A percentile compares a stretch with the other conserved stretches of the same genome.
Evolutionary conservation across 192 early-diverging fungal genomes (phyloP).

Genomic region (Backusella westeae): DNA sequence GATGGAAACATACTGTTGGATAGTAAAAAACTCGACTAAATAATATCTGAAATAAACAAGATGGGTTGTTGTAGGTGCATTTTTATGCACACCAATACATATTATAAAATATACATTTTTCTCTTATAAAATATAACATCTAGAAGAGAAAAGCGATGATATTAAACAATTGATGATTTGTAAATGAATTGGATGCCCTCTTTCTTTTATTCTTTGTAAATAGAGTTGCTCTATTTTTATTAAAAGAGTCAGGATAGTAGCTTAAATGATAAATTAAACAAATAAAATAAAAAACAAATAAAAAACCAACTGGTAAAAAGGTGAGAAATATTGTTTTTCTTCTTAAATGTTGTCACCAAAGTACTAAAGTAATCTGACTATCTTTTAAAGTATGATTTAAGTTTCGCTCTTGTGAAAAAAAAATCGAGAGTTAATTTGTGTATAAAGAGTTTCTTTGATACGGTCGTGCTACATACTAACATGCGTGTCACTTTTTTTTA

Average conservation of each 20-base stretch:
- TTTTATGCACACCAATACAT: not conserved
- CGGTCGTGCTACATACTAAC: not conserved
- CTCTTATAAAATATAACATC: not conserved
- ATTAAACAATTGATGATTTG: not conserved
- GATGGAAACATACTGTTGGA: not conserved
- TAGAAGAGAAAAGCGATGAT: not conserved
- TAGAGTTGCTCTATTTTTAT: not conserved
- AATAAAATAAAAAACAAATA: not conserved
- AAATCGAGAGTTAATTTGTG: not conserved
- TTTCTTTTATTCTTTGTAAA: not conserved
- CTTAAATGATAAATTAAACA: constrained; percentile 4
- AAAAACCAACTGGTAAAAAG: not conserved
- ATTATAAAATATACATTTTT: not conserved
- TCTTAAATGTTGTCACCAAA: not conserved
- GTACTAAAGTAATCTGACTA: not conserved
- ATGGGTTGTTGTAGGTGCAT: not conserved
- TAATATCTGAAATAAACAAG: not conserved
- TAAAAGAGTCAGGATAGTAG: not conserved
- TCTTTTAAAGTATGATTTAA: not conserved
- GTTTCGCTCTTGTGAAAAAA: not conserved
- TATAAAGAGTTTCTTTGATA: not conserved
- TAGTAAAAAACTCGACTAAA: not conserved
- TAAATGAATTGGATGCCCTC: not conserved
- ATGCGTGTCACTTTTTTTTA: not conserved
- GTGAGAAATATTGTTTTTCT: not conserved